Percentiles rank a stretch among this genome's conserved stretches.
Evolutionary conservation across 768 basidiomycete genomes (phyloP).

Genomic region (Leccinum longicurvipes): DNA sequence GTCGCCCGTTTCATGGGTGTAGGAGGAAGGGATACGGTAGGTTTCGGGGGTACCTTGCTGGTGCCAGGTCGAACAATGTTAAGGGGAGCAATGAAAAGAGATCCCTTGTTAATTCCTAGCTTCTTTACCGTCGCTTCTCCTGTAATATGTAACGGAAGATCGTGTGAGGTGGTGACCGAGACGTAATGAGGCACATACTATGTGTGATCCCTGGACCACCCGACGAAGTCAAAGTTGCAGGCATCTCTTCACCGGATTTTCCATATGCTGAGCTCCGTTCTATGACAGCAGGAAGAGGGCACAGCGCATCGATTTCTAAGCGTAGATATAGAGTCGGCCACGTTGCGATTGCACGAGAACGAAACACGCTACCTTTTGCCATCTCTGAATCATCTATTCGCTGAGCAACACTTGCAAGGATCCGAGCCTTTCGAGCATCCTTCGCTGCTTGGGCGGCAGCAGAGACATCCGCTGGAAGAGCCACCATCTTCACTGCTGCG

Average conservation of each 20-base stretch:
- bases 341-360: background rate
- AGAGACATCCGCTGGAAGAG: background rate
- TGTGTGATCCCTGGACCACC: background rate
- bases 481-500: constrained; percentile 2
- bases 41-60: constrained; percentile 2
- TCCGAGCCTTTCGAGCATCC: background rate
- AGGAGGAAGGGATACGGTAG: constrained; percentile 1
- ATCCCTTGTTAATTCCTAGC: background rate
- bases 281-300: background rate
- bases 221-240: background rate
- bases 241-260: background rate
- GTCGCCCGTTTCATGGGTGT: constrained; percentile 1
- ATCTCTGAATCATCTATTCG: background rate
- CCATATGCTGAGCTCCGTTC: background rate
- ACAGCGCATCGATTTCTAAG: background rate
- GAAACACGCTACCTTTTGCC: constrained; percentile 3
- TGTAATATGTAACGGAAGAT: background rate
- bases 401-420: background rate
- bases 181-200: constrained; percentile 3
- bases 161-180: background rate
- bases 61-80: constrained; percentile 8
- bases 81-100: background rate
- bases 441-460: constrained; percentile 3
- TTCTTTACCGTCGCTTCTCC: constrained; percentile 4
- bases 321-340: background rate